These are phyloP conservation scores for Epichloe glyceriae DNA, from an alignment of 2,329 filamentous ascomycete species.

Conservation along the genomic window DNA sequence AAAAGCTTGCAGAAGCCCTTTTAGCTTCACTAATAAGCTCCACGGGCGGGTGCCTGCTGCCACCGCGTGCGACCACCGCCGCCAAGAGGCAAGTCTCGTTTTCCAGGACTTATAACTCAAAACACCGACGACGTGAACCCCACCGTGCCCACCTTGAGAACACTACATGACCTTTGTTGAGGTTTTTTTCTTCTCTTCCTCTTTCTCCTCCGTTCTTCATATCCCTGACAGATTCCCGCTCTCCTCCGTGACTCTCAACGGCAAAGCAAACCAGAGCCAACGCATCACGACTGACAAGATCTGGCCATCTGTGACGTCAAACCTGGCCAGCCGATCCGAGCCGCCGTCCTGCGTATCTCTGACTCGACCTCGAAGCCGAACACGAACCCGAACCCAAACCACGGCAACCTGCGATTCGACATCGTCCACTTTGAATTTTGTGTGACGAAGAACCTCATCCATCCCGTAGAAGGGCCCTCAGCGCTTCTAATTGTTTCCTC, in stretches of 20 bases:
- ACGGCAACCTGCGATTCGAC: not conserved
- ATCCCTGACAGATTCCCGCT: not conserved
- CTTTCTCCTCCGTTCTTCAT: not conserved
- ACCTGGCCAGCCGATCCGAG: not conserved
- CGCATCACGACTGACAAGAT: not conserved
- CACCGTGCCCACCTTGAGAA: not conserved
- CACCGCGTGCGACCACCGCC: not conserved
- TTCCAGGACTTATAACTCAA: slow-evolving; percentile 1
- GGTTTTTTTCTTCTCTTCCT: not conserved
- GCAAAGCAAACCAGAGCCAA: not conserved
- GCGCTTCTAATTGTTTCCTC: not conserved
- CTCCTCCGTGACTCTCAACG: not conserved
- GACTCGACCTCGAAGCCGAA: not conserved
- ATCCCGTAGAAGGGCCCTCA: not conserved
- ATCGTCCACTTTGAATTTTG: not conserved
- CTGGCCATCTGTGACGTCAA: slow-evolving; percentile 1
- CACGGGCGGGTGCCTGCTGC: no score
- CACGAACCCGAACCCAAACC: not conserved
- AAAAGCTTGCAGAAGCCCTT: not conserved
- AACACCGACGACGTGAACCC: not conserved
- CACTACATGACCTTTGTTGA: not conserved
- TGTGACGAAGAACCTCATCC: not conserved
- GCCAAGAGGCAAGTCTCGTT: not conserved
- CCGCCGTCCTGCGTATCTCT: not conserved
- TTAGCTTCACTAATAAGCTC: not conserved